These are phyloP conservation scores for Suzukiozyma palmioleophila DNA, from an alignment of 1,139 yeast species.

Conservation along the genomic window DNA sequence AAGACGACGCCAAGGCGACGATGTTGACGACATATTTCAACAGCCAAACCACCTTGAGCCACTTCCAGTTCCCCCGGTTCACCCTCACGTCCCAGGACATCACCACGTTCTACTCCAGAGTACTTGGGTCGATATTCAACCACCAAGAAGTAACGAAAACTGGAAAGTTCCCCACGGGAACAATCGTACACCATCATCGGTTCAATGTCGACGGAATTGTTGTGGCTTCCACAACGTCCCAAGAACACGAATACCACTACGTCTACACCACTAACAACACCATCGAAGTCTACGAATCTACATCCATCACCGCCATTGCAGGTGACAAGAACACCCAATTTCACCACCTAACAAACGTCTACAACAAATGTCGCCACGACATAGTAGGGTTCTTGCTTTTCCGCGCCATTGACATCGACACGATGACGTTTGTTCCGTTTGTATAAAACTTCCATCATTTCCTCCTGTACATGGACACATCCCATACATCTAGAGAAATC, in stretches of 20 bases:
- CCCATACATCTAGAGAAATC: too few species aligned
- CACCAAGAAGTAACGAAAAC: background rate
- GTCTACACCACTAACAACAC: slow-evolving; percentile 12
- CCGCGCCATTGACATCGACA: background rate
- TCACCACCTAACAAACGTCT: background rate
- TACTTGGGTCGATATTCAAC: background rate
- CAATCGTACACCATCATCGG: slow-evolving; percentile 13
- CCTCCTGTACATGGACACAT: background rate
- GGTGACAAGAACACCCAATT: background rate
- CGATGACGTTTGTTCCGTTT: background rate
- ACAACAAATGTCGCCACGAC: slow-evolving; percentile 1
- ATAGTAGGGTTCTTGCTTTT: slow-evolving; percentile 1
- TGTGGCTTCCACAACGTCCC: slow-evolving; percentile 8
- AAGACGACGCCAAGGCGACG: background rate
- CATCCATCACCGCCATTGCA: slow-evolving; percentile 7
- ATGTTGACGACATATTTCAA: slow-evolving; percentile 5
- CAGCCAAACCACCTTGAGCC: slow-evolving; percentile 1
- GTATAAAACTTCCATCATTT: background rate
- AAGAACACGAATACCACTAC: slow-evolving; percentile 7
- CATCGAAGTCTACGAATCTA: slow-evolving; percentile 11
- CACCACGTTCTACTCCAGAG: background rate
- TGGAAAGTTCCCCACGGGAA: slow-evolving; percentile 9
- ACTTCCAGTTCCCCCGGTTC: background rate
- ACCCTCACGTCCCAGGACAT: slow-evolving; percentile 1
- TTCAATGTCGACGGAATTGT: slow-evolving; percentile 14